Evolutionary conservation across 2,329 filamentous ascomycete genomes (phyloP), one percentile per base, ranked within the genome.

Genomic region (Fusarium sororula): DNA sequence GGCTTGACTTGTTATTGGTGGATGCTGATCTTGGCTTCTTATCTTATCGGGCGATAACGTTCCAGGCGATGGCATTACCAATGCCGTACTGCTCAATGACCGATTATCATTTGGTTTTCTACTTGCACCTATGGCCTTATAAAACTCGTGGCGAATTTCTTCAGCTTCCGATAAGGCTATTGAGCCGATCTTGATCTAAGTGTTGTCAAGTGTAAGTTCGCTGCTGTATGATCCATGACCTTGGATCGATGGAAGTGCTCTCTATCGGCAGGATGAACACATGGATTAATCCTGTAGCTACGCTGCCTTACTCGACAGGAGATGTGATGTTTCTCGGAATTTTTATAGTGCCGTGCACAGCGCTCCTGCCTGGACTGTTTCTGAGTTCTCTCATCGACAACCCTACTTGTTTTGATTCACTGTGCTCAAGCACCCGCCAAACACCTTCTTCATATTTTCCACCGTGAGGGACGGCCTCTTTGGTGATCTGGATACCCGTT

Each of bases 271-370:
- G 9, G 22, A 24, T 15, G 6, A 20, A 55, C 7, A 51, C 14
- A 35, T 47, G 8, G 28, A 48, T 38, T 28, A 2, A 42, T 5
- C 32, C 2, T 5, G 26, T 1, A 32, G 32, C 18, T 38, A 18
- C 2, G 9, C 12, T 26, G 1, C 5, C 3, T 14, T 15, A 4
- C 3, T 26, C 18, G 9, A 18, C 12, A 12, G 2, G 0, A 8
- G n/a, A 17, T 22, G n/a, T 51, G 48, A 35, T 14, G 7, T 18
- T 35, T 35, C 7, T 7, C 15, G 7, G 32, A 5, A 0, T 32
- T 26, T 28, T 18, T 4, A 15, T 7, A 32, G 32, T 32, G 5
- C 13, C 13, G 5, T 32, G 13, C 3, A 32, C 5, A 14, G 1
- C 1, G 35, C 14, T 17, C 35, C 35, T 35, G 14, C 20, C 24